Base-by-base conservation (phyloP, 805 yeast genomes). In the Metschnikowia corniflorae region DNA sequence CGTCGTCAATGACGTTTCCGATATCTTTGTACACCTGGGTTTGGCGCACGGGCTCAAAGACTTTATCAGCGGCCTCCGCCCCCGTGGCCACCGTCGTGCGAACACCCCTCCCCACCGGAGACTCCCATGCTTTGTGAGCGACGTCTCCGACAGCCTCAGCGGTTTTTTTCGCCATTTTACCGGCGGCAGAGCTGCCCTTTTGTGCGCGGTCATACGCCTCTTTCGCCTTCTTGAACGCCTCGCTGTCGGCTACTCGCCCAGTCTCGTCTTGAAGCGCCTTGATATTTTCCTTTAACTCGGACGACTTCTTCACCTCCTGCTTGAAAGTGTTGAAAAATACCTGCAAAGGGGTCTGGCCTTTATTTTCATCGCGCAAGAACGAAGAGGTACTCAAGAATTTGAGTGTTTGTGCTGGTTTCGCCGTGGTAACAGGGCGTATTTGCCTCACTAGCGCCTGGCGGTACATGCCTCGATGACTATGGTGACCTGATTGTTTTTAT, bases 251-350 rank as follows among this genome's bases (percentile, higher is more conserved):
- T 60, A 93, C 75, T 52, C 88, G 79, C 26, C 96, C 97, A 3
- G 97, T 86, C 49, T 94, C 97, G 63, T 89, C 96, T 58, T 87
- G 95, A 37, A 93, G 73, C 12, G 96, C 95, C 63, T 91, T 93
- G 57, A 93, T 87, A 53, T 88, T 87, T 38, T 86, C 88, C 55
- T 89, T 94, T 42, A 93, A 73, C 60, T 93, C 97, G 55, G 76
- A 75, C 33, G 88, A 81, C 60, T 93, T 91, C 58, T 83, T 80
- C 81, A 96, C 89, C 65, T 93, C 99, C 41, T 73, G 71, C 56
- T 76, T 82, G 69, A 93, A 93, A 0, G 97, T 91, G 45, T 93
- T 94, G 47, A 87, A 78, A 60, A 93, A 93, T 38, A 93, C 96
- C 60, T 87, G 88, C 57, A 88, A 65, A 13, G 99, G 97, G 12